Evolutionary conservation across 2,329 filamentous ascomycete genomes (phyloP), one percentile per base, ranked within the genome.

Genomic region (Coniochaeta ligniaria): DNA sequence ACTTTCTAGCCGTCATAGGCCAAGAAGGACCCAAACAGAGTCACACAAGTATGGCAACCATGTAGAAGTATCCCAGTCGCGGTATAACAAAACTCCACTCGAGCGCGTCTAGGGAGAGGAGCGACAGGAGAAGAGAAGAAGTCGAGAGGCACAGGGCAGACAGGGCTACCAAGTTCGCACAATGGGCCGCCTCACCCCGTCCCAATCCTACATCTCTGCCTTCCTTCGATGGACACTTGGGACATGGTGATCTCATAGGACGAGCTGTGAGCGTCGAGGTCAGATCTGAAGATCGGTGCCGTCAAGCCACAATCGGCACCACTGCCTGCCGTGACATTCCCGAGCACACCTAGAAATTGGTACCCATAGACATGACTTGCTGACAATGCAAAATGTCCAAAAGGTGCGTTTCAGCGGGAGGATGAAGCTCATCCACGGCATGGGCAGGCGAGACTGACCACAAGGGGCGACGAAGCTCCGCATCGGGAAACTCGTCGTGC

Each of bases 31-130:
- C 66, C 63, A 63, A 59, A 60, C 47, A 41, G 50, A 55, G 72
- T 74, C 50, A 63, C 67, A 74, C 72, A 65, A 63, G 61, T 60
- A 64, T 64, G 61, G 60, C 60, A 45, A 61, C 65, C 68, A 67
- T 68, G 69, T 68, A 69, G 66, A 70, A 68, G 70, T 68, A 63
- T 43, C 20, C 28, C 57, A 58, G 35, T 35, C 56, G 16, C 38
- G 3, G 56, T 58, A 58, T 31, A 31, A 58, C 56, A 58, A 57
- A 22, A 28, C 56, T 45, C 56, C 56, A 26, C 56, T 11, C 12
- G 2, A 9, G 8, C n/a, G 54, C 54, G 54, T 8, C 54, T 38
- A 24, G 54, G 2, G 33, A 35, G 35, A 45, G 16, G 35, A 7
- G 36, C 31, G 3, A 12, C 2, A 36, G 17, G 20, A 45, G 20